Percentiles rank a stretch among this genome's conserved stretches.
Evolutionary conservation across 2,329 filamentous ascomycete genomes (phyloP).

Genomic region (Cryphonectria carpinicola): DNA sequence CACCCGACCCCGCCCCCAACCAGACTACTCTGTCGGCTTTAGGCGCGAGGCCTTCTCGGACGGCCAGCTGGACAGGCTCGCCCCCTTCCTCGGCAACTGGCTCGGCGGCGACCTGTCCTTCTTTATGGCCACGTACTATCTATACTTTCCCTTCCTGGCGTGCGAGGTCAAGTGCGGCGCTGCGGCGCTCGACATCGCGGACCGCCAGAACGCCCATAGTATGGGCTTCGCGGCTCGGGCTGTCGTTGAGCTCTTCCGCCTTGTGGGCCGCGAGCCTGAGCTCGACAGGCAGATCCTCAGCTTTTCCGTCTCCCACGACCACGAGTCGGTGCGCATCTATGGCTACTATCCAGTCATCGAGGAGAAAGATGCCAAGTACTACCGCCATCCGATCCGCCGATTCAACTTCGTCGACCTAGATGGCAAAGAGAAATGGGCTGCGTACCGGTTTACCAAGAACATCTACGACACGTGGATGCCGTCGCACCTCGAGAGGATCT

Average conservation of each 20-base stretch:
- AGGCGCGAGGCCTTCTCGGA: constrained; percentile 44
- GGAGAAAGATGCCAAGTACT: constrained; percentile 37
- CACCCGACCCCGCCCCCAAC: constrained; percentile 43
- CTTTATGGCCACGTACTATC: constrained; percentile 33
- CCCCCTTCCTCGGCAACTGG: neutral
- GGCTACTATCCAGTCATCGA: constrained; percentile 46
- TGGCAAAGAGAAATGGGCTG: constrained; percentile 42
- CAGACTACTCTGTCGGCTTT: constrained; percentile 41
- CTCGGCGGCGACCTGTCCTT: neutral
- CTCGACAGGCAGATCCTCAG: constrained; percentile 42
- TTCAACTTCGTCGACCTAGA: constrained; percentile 40
- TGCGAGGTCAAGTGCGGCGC: no score
- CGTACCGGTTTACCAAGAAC: neutral
- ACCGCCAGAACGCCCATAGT: no score
- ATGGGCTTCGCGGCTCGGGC: no score
- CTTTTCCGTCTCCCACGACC: constrained; percentile 37
- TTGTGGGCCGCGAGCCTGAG: constrained; percentile 25
- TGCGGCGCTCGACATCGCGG: no score
- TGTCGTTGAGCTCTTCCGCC: no score
- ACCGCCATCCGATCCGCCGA: constrained; percentile 42
- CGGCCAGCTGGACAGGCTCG: neutral
- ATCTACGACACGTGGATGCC: constrained; percentile 44
- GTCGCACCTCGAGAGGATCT: constrained; percentile 29
- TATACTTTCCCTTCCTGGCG: constrained; percentile 35
- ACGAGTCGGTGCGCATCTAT: constrained; percentile 43